phyloP scores from a whole-genome alignment of 2,329 filamentous ascomycete genomes.

The Chrysoporthe cubensis region DNA sequence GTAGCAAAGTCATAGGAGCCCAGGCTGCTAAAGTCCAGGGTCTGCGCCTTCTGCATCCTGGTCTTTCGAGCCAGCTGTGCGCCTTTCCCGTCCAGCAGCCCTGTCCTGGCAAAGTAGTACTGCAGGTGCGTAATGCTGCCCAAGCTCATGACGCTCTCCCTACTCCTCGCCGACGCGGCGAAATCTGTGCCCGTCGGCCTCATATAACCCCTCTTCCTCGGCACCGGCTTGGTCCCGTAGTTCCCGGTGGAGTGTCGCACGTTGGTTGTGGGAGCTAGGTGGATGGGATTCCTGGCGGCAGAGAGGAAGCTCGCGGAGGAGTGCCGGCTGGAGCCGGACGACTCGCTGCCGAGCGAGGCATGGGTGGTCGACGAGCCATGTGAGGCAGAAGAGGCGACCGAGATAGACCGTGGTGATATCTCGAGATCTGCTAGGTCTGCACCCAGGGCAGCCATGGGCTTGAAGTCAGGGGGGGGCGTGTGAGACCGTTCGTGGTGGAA shows the following conservation, averaged over 20 bases:
- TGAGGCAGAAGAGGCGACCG: slow-evolving; percentile 63
- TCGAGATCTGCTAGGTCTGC: slow-evolving; percentile 50
- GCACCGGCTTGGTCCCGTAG: slow-evolving; percentile 39
- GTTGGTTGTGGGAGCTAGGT: slow-evolving; percentile 34
- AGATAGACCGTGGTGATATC: slow-evolving; percentile 65
- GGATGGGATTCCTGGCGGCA: slow-evolving; percentile 50
- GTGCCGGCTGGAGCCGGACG: slow-evolving; percentile 56
- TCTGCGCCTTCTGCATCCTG: slow-evolving; percentile 55
- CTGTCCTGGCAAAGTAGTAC: slow-evolving; percentile 96
- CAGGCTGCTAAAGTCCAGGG: slow-evolving; percentile 61
- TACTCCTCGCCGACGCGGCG: slow-evolving; percentile 83
- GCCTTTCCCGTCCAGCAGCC: slow-evolving; percentile 89
- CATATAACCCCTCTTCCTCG: slow-evolving; percentile 78
- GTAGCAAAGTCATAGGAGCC: slow-evolving; percentile 46
- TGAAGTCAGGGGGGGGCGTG: slow-evolving; percentile 68
- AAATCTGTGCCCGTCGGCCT: slow-evolving; percentile 87
- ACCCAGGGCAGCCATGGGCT: slow-evolving; percentile 66
- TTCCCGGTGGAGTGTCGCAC: slow-evolving; percentile 52
- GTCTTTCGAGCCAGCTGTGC: slow-evolving; percentile 79
- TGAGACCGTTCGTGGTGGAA: slow-evolving; percentile 48
- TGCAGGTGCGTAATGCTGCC: slow-evolving; percentile 97
- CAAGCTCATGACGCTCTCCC: slow-evolving; percentile 94
- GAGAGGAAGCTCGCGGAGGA: slow-evolving; percentile 63
- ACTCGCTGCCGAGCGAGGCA: slow-evolving; percentile 59
- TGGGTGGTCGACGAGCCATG: slow-evolving; percentile 56